A percentile compares a stretch with the other conserved stretches of the same genome.
Evolutionary conservation across 2,329 filamentous ascomycete species (phyloP).

Genomic region (Trichoderma sp.): DNA sequence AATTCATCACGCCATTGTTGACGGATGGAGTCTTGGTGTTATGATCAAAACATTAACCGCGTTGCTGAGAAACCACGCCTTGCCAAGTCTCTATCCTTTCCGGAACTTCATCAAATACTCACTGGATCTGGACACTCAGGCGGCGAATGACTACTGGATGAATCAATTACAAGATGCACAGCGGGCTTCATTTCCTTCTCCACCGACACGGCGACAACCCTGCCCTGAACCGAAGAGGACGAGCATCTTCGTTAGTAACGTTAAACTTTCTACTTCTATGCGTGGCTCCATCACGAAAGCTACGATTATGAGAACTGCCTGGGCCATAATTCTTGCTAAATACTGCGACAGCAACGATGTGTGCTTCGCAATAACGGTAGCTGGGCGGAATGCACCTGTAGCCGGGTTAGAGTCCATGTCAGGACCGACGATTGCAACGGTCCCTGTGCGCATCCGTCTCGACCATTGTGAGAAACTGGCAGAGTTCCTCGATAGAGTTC

Average conservation of each 20-base stretch:
- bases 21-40: not conserved
- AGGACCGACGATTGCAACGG: conserved; percentile 7
- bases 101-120: conserved; percentile 16
- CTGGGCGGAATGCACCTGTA: conserved; percentile 13
- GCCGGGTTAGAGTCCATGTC: not conserved
- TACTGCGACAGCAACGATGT: conserved; percentile 13
- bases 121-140: not conserved
- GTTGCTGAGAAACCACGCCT: not conserved
- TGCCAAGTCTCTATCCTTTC: not conserved
- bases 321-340: conserved; percentile 15
- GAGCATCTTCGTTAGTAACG: not conserved
- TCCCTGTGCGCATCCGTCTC: conserved; percentile 3
- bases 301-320: conserved; percentile 9
- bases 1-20: conserved; percentile 8
- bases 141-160: conserved; percentile 7
- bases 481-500: not conserved
- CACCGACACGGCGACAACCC: not conserved
- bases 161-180: not conserved
- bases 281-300: not conserved
- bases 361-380: conserved; percentile 16
- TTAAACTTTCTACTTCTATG: not conserved
- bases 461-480: not conserved
- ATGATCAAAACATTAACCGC: conserved; percentile 3
- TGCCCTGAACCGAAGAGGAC: not conserved
- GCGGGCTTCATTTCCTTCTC: not conserved